Evolutionary conservation across 768 basidiomycete genomes (phyloP), one percentile per base, ranked within the genome.

Genomic region (Pleurotus sapidus): DNA sequence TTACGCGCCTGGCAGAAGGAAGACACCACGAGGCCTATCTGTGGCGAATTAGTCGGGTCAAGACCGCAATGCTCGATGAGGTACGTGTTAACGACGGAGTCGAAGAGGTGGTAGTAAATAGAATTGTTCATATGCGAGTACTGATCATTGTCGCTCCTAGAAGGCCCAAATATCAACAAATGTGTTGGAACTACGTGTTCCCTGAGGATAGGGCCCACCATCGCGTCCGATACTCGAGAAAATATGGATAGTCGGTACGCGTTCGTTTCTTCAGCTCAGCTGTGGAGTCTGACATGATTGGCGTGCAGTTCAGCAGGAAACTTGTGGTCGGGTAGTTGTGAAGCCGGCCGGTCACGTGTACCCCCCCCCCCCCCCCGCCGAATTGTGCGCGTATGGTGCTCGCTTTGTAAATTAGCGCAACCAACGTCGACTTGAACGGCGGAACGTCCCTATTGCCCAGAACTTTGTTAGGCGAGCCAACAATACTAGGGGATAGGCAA

Each of bases 141-240:
- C 63, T 91, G 89, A 74, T 93, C 91, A 64, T 92, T 93, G 77
- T 93, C 91, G 63, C 81, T 89, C 91, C 91, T 93, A 25, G 50
- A n/a, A 53, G 20, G 18, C 7, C 20, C 8, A 6, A 58, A 39
- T 7, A 12, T 18, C 27, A 46, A 34, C 30, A 11, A 7, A 30
- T 30, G 1, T 20, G n/a, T 17, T 6, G 30, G 3, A 38, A 34
- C 11, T 34, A 34, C 30, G 30, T 11, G 30, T 34, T 34, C 9
- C 9, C 9, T 34, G 8, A 9, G 11, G 30, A 11, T 11, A 9
- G 37, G 39, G 60, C 80, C 61, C 48, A 89, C 89, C 89, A 91
- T 69, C 89, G 80, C 42, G 89, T 90, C 55, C 80, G 79, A 64
- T 90, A 86, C 11, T 75, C 66, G 20, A 89, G 75, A 59, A 83